Evolutionary conservation across 2,329 filamentous ascomycete genomes (phyloP), one percentile per base, ranked within the genome.

Genomic region (Pseudogymnoascus verrucosus): DNA sequence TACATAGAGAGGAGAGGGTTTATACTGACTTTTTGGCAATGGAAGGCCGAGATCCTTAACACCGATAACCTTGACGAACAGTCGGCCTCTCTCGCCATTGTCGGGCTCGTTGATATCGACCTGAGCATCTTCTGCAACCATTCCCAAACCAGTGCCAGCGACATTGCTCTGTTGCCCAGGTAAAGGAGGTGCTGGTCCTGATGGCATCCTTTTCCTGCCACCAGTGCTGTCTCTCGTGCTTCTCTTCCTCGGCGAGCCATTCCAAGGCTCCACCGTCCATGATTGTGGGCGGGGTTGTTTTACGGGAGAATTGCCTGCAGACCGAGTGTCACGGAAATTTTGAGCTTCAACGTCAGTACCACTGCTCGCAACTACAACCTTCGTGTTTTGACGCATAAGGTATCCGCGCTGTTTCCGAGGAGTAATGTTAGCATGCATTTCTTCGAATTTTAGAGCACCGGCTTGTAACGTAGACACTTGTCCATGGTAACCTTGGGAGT

Each of bases 61-160:
- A 51, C 93, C 93, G 75, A 98, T 89, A n/a, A 99, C 95, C 79
- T 99, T 99, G 68, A 99, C 93, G 71, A 99, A 99, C 1, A 99
- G 82, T 65, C 95, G 83, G 8, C 95, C 95, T 69, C 95, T 83
- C 76, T 99, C 95, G 64, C 88, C 88, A 62, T 87, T 91, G 64
- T 97, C 93, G 31, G 62, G 60, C 14, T 71, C 71, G 14, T 14
- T 28, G 21, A 40, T n/a, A 34, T 57, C 51, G 4, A 80, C 74
- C 60, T 91, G 89, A 8, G 16, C 28, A 65, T 89, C 86, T 71
- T 96, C 92, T 3, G 83, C 79, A 16, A 91, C 82, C 5, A 86
- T 82, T 62, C 84, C 85, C 3, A 91, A 76, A 5, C 77, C 75
- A 14, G 84, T 79, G 5, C 77, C 75, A 14, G 84, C 79, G 5